Conservation (phyloP, 805 yeast genomes). For the Metschnikowia dekortorum region DNA sequence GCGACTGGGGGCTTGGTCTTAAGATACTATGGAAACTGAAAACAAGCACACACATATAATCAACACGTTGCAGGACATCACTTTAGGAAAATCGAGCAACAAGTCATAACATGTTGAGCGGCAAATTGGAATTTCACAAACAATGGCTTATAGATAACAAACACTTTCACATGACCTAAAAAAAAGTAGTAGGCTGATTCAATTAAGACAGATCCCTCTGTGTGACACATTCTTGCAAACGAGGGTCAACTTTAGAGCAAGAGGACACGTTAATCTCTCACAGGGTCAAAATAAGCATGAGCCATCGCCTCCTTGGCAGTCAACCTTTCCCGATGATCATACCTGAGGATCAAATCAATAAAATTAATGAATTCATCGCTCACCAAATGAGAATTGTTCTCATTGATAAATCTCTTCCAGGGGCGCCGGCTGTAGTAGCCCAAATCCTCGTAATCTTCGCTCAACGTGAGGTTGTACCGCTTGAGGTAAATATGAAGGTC, state of each 20-base stretch:
- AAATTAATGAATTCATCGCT: conserved; percentile 61
- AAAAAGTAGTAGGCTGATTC: no score
- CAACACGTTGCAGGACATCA: no score
- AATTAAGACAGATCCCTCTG: background rate
- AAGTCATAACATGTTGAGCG: no score
- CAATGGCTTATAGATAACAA: background rate
- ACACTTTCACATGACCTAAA: background rate
- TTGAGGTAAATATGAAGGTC: conserved; percentile 61
- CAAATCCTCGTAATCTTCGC: conserved; percentile 75
- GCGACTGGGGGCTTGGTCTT: background rate
- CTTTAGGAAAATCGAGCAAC: no score
- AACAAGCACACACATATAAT: no score
- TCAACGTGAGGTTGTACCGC: conserved; percentile 65
- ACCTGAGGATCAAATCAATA: conserved; percentile 66
- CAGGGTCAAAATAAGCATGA: conserved; percentile 58
- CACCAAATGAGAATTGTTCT: conserved; percentile 48
- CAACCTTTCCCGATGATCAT: conserved; percentile 82
- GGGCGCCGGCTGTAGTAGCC: conserved; percentile 64
- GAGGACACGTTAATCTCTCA: conserved; percentile 9
- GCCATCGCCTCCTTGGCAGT: conserved; percentile 87
- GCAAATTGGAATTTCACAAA: no score
- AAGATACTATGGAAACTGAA: no score
- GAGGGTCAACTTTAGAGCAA: background rate
- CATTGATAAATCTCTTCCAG: conserved; percentile 60
- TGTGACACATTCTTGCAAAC: background rate